phyloP scores from a whole-genome alignment of 2,329 filamentous ascomycete genomes.

The Pleoardoris graminearum region DNA sequence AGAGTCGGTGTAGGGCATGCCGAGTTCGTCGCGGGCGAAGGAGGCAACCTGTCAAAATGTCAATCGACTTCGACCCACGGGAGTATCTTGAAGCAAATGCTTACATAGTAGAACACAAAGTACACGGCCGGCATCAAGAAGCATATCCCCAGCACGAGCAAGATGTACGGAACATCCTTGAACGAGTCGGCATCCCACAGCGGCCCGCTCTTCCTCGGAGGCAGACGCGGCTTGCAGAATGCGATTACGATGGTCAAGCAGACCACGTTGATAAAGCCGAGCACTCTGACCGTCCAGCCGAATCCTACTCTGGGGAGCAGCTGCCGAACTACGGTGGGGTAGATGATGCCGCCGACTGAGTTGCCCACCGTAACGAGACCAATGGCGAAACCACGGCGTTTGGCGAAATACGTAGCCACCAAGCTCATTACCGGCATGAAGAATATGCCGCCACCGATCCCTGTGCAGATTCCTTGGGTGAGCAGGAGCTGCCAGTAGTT shows the following conservation, averaged over 20 bases:
- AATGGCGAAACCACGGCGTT: slow-evolving; percentile 60
- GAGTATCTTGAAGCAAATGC: not conserved
- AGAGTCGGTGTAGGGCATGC: slow-evolving; percentile 55
- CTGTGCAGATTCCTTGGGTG: slow-evolving; percentile 39
- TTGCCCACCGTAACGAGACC: slow-evolving; percentile 63
- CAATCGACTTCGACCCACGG: not conserved
- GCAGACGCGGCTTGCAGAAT: slow-evolving; percentile 53
- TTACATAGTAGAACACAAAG: slow-evolving; percentile 54
- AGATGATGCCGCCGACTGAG: slow-evolving; percentile 64
- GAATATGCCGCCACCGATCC: slow-evolving; percentile 36
- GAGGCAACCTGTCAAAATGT: slow-evolving; percentile 35
- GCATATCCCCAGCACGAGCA: slow-evolving; percentile 53
- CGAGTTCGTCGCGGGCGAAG: slow-evolving; percentile 46
- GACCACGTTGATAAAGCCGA: slow-evolving; percentile 53
- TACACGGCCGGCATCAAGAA: slow-evolving; percentile 58
- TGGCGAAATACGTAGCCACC: slow-evolving; percentile 60
- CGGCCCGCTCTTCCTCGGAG: slow-evolving; percentile 54
- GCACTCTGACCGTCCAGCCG: slow-evolving; percentile 37
- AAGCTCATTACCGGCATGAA: slow-evolving; percentile 39
- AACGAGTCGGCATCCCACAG: slow-evolving; percentile 62
- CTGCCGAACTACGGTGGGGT: slow-evolving; percentile 57
- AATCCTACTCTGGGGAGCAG: slow-evolving; percentile 51
- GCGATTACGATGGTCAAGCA: slow-evolving; percentile 41
- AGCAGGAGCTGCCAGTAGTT: slow-evolving; percentile 53
- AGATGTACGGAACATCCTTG: slow-evolving; percentile 57